These are phyloP conservation scores for Exophiala oligosperma DNA, from an alignment of 2,329 filamentous ascomycete species.

Conservation along the genomic window DNA sequence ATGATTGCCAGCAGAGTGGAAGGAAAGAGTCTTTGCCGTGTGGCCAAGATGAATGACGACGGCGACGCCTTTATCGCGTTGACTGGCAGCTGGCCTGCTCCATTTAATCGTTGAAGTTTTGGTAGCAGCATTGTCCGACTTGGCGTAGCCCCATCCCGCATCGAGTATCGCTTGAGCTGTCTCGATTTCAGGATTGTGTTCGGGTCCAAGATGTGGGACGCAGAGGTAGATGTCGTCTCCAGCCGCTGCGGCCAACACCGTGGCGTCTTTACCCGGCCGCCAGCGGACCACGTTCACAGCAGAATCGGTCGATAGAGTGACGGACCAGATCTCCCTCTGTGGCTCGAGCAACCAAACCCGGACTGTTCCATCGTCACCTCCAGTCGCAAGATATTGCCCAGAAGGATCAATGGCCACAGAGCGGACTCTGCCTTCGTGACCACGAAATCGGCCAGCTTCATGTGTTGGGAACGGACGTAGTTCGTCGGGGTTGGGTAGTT, in stretches of 20 bases:
- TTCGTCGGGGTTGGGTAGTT: constrained; percentile 89
- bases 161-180: constrained; percentile 76
- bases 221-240: constrained; percentile 86
- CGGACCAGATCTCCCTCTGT: constrained; percentile 83
- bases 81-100: constrained; percentile 71
- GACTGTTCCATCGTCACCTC: constrained; percentile 90
- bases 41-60: constrained; percentile 78
- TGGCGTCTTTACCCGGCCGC: constrained; percentile 78
- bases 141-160: constrained; percentile 90
- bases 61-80: constrained; percentile 74
- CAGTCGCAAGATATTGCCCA: constrained; percentile 83
- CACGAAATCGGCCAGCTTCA: constrained; percentile 81
- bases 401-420: constrained; percentile 81
- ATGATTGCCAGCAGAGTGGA: constrained; percentile 93
- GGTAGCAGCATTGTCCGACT: constrained; percentile 51
- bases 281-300: constrained; percentile 85
- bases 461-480: constrained; percentile 92
- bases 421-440: constrained; percentile 85
- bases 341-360: constrained; percentile 86
- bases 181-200: constrained; percentile 46
- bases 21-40: constrained; percentile 82
- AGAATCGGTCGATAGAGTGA: constrained; percentile 69
- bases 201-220: constrained; percentile 61
- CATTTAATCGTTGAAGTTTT: constrained; percentile 69
- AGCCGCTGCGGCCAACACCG: constrained; percentile 78